Conservation (phyloP, 345 rosid species). For the Excoecaria cochinchinensis region DNA sequence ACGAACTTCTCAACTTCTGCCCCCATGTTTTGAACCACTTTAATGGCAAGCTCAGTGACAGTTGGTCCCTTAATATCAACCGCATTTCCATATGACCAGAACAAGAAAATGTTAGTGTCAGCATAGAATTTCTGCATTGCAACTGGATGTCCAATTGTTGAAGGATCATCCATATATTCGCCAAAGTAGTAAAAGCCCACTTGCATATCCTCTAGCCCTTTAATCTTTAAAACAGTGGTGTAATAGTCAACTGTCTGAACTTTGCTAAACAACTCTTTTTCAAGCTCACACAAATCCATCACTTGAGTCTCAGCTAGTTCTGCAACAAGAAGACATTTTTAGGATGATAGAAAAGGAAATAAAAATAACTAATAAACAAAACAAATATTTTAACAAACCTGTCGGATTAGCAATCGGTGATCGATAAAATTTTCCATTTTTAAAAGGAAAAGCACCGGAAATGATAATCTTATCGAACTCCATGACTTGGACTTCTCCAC, state of each 20-base stretch:
- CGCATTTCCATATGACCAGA: slow-evolving; percentile 67
- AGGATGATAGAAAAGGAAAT: background rate
- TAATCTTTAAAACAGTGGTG: slow-evolving; percentile 57
- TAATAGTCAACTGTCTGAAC: slow-evolving; percentile 64
- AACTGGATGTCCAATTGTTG: slow-evolving; percentile 59
- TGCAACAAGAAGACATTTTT: slow-evolving; percentile 29
- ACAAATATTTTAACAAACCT: slow-evolving; percentile 34
- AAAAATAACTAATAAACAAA: background rate
- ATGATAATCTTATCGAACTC: slow-evolving; percentile 59
- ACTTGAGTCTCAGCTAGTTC: slow-evolving; percentile 36
- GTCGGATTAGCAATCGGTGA: slow-evolving; percentile 31
- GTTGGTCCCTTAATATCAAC: slow-evolving; percentile 38
- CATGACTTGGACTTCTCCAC: slow-evolving; percentile 38
- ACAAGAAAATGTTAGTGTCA: slow-evolving; percentile 61
- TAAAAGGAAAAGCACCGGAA: slow-evolving; percentile 56
- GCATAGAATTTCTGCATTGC: slow-evolving; percentile 70
- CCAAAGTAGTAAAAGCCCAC: slow-evolving; percentile 61
- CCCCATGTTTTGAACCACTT: slow-evolving; percentile 43
- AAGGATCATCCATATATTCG: slow-evolving; percentile 67
- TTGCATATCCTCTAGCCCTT: slow-evolving; percentile 56
- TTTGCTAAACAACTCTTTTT: slow-evolving; percentile 53
- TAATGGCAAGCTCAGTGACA: slow-evolving; percentile 42
- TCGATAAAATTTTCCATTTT: slow-evolving; percentile 49
- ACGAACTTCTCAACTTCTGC: slow-evolving; percentile 47
- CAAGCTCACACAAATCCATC: slow-evolving; percentile 51